These are phyloP conservation scores for Coemansia sp. DNA, from an alignment of 192 early-diverging fungal genomes.

Conservation along the genomic window DNA sequence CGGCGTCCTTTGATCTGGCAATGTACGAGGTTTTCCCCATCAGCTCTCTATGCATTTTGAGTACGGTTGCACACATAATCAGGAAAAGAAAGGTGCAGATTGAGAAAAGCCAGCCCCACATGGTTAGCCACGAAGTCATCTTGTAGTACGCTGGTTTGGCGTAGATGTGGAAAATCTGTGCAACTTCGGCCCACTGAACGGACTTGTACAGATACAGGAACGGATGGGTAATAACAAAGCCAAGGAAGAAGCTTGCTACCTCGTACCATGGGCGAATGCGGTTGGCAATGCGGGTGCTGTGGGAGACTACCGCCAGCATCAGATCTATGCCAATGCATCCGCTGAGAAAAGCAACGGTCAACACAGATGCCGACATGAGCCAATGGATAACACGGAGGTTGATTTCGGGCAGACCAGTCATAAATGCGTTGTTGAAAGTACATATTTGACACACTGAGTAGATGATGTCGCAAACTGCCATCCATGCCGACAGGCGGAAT, in stretches of 20 bases:
- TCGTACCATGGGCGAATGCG: conserved; percentile 36
- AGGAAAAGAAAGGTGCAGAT: conserved; percentile 19
- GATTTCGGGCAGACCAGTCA: conserved; percentile 29
- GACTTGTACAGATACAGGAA: conserved; percentile 41
- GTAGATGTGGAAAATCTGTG: conserved; percentile 41
- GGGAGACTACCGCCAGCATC: conserved; percentile 6
- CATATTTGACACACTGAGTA: conserved; percentile 45
- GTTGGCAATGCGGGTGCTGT: conserved; percentile 10
- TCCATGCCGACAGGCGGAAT: conserved; percentile 35
- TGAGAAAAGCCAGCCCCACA: conserved; percentile 40
- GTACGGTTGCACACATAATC: neutral
- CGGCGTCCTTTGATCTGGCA: neutral
- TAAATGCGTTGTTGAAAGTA: conserved; percentile 37
- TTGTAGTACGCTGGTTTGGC: conserved; percentile 25
- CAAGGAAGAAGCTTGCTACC: conserved; percentile 25
- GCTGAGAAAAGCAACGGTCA: conserved; percentile 36
- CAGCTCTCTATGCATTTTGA: conserved; percentile 3
- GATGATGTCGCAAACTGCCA: conserved; percentile 40
- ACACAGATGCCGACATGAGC: conserved; percentile 39
- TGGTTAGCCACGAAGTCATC: conserved; percentile 38
- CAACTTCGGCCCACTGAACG: conserved; percentile 27
- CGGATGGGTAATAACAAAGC: conserved; percentile 42
- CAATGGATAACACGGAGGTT: conserved; percentile 43
- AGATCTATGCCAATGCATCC: conserved; percentile 32
- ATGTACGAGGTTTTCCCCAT: neutral